phyloP scores from a whole-genome alignment of 768 basidiomycete species.

The Russula olivacea region DNA sequence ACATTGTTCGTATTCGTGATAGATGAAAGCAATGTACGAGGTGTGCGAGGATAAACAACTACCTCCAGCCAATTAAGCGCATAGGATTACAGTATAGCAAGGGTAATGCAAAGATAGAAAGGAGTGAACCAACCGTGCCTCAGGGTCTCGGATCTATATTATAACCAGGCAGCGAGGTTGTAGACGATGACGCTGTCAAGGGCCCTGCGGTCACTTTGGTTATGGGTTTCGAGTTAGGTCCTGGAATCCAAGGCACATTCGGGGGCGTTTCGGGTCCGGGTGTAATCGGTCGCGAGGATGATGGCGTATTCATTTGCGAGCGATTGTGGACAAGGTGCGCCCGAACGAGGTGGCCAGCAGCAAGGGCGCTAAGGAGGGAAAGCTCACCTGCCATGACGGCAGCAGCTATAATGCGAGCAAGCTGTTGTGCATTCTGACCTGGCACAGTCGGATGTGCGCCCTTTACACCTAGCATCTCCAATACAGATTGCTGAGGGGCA shows the following conservation, averaged over 20 bases:
- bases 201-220: slow-evolving; percentile 19
- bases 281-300: slow-evolving; percentile 50
- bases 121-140: background rate
- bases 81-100: slow-evolving; percentile 17
- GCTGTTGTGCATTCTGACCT: slow-evolving; percentile 81
- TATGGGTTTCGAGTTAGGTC: slow-evolving; percentile 12
- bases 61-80: slow-evolving; percentile 7
- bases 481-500: slow-evolving; percentile 79
- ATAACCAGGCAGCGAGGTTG: slow-evolving; percentile 23
- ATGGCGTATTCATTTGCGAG: slow-evolving; percentile 73
- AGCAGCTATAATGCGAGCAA: slow-evolving; percentile 86
- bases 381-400: slow-evolving; percentile 98
- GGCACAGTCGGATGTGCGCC: slow-evolving; percentile 85
- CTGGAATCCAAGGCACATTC: slow-evolving; percentile 23
- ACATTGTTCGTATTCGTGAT: slow-evolving; percentile 4
- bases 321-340: slow-evolving; percentile 94
- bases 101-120: slow-evolving; percentile 10
- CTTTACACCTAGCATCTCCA: slow-evolving; percentile 89
- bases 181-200: slow-evolving; percentile 20
- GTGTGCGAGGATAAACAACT: slow-evolving; percentile 1
- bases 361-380: slow-evolving; percentile 84
- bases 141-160: slow-evolving; percentile 23
- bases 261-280: slow-evolving; percentile 39
- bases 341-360: slow-evolving; percentile 89
- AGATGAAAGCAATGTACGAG: slow-evolving; percentile 12